Percentiles rank a stretch among this genome's conserved stretches.
Conservation (phyloP, 2,329 filamentous ascomycete genomes). For the Cercospora brassicicola region DNA sequence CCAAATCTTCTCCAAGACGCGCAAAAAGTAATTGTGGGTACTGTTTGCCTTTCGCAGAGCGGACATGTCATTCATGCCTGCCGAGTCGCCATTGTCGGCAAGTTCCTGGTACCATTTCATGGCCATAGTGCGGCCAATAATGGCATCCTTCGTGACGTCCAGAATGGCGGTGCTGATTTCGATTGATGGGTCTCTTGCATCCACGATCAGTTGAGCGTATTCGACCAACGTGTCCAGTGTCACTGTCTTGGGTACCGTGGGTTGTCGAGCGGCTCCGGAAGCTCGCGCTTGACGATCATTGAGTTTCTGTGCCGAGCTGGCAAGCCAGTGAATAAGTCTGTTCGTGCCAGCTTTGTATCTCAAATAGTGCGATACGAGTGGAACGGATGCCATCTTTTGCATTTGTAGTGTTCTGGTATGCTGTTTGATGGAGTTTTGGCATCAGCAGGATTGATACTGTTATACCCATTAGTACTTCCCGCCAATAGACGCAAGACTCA, state of each 20-base stretch:
- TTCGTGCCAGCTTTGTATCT: constrained; percentile 16
- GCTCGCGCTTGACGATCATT: background rate
- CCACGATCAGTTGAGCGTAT: constrained; percentile 1
- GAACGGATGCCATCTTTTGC: background rate
- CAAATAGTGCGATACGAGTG: constrained; percentile 8
- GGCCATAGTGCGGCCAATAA: background rate
- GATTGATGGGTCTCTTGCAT: constrained; percentile 1
- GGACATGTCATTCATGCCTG: background rate
- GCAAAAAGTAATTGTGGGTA: constrained; percentile 7
- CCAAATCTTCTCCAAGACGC: background rate
- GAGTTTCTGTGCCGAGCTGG: background rate
- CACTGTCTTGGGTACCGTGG: background rate
- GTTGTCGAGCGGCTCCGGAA: background rate
- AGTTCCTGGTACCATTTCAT: constrained; percentile 5
- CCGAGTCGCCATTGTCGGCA: background rate
- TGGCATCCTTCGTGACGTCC: constrained; percentile 8
- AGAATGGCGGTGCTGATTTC: constrained; percentile 13
- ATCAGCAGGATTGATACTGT: background rate
- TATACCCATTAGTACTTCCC: background rate
- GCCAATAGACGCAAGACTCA: too few relatives aligned
- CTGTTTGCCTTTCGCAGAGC: background rate
- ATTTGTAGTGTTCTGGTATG: background rate
- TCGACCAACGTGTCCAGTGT: background rate
- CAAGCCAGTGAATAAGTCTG: constrained; percentile 10
- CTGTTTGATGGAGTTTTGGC: background rate